Percentiles rank a stretch among this genome's conserved stretches.
Evolutionary conservation across 2,329 filamentous ascomycete species (phyloP).

Genomic region (Coniella lustricola): DNA sequence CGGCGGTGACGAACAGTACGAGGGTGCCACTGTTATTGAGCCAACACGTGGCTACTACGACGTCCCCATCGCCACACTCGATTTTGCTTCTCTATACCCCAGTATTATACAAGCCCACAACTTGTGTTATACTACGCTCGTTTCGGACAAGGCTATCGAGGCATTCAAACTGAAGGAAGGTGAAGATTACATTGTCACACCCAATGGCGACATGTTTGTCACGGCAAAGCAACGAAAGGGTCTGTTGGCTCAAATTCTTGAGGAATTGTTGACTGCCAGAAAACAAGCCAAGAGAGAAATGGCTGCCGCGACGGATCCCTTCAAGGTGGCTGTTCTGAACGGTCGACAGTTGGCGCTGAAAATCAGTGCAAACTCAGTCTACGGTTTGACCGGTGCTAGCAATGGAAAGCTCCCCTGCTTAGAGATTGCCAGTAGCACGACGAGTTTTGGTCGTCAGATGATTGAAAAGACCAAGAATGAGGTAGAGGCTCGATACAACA

Average conservation of each 20-base stretch:
- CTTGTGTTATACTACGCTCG: conserved; percentile 89
- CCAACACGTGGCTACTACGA: conserved; percentile 90
- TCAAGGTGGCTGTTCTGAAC: conserved; percentile 96
- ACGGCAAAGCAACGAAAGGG: conserved; percentile 86
- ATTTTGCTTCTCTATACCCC: conserved; percentile 97
- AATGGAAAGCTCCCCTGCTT: conserved; percentile 93
- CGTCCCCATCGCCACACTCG: conserved; percentile 89
- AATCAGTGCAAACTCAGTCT: conserved; percentile 94
- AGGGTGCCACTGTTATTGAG: conserved; percentile 97
- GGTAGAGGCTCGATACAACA: conserved; percentile 81
- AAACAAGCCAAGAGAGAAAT: conserved; percentile 92
- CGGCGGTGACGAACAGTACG: conserved; percentile 78
- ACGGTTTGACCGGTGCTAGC: conserved; percentile 92
- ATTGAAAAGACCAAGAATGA: conserved; percentile 98
- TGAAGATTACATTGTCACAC: conserved; percentile 93
- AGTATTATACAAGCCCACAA: conserved; percentile 99
- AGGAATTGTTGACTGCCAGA: conserved; percentile 84
- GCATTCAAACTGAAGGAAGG: conserved; percentile 73
- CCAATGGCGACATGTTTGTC: conserved; percentile 88
- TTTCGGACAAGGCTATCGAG: conserved; percentile 72
- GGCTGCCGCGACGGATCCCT: conserved; percentile 81
- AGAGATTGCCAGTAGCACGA: conserved; percentile 92
- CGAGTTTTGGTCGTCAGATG: conserved; percentile 95
- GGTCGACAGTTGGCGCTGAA: conserved; percentile 95
- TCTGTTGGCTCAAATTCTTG: conserved; percentile 86